A percentile compares a stretch with the other conserved stretches of the same genome.
These are phyloP conservation scores for Chaetomium sp. DNA, from an alignment of 2,329 filamentous ascomycete genomes.

Conservation along the genomic window DNA sequence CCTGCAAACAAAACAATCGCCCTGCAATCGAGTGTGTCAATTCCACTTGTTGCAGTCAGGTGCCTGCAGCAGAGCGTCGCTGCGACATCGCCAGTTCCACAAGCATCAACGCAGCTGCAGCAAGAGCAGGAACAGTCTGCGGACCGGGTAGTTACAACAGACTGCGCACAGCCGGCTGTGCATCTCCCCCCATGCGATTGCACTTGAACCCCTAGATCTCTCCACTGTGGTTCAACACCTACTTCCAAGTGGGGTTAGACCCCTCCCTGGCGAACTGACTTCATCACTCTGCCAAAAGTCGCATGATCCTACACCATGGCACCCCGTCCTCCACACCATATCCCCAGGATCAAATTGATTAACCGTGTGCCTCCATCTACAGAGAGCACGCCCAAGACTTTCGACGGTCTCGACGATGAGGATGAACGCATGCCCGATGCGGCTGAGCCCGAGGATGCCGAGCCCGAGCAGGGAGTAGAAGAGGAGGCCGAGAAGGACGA, in stretches of 20 bases:
- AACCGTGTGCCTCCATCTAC: constrained; percentile 32
- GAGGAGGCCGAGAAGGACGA: constrained; percentile 49
- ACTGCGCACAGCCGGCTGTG: background rate
- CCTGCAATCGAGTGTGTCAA: background rate
- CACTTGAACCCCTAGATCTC: background rate
- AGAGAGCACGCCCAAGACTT: constrained; percentile 53
- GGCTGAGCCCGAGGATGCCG: constrained; percentile 41
- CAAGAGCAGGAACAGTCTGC: background rate
- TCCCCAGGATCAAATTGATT: background rate
- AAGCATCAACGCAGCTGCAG: background rate
- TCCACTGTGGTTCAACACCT: background rate
- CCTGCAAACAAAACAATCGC: constrained; percentile 1
- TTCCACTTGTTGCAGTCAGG: background rate
- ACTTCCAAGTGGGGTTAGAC: background rate
- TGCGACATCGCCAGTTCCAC: constrained; percentile 6
- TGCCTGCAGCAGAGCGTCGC: background rate
- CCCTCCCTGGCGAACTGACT: background rate
- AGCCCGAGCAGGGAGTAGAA: constrained; percentile 48
- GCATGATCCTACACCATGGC: background rate
- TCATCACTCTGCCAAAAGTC: background rate
- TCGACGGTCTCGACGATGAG: constrained; percentile 48
- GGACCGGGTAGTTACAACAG: constrained; percentile 5
- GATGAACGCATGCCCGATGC: constrained; percentile 51
- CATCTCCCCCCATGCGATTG: background rate
- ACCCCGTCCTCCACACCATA: background rate